Conservation (phyloP, 208 protist genomes). For the Wallacemonas sp. region DNA sequence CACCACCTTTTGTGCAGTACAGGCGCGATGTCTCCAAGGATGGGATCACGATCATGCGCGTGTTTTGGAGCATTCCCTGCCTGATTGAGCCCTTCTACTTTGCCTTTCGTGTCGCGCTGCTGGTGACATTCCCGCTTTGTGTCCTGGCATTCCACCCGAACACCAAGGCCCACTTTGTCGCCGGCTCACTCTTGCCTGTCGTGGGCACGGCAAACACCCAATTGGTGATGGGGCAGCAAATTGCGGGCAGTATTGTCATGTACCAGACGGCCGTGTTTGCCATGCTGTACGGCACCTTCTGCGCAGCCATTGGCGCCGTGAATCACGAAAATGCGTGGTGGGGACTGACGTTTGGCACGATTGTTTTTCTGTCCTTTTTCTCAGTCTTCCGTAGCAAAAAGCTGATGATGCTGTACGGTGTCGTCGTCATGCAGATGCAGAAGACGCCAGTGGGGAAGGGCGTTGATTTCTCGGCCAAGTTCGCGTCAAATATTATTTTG, state of each 20-base stretch:
- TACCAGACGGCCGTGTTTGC: conserved; percentile 36
- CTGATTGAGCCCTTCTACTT: conserved; percentile 31
- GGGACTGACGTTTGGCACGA: conserved; percentile 34
- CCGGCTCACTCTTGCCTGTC: conserved; percentile 25
- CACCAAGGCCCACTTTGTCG: conserved; percentile 23
- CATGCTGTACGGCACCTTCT: conserved; percentile 39
- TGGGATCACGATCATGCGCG: conserved; percentile 20
- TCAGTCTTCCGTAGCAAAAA: conserved; percentile 32
- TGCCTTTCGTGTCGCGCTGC: conserved; percentile 20
- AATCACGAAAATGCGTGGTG: conserved; percentile 41
- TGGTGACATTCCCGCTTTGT: conserved; percentile 31
- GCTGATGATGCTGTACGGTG: conserved; percentile 33
- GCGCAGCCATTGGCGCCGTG: conserved; percentile 15
- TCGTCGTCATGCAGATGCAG: conserved; percentile 53
- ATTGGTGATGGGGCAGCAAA: conserved; percentile 44
- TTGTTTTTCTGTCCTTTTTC: conserved; percentile 41
- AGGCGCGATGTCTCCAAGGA: conserved; percentile 25
- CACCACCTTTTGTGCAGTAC: conserved; percentile 21
- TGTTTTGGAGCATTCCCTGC: conserved; percentile 17
- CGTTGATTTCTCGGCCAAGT: conserved; percentile 19
- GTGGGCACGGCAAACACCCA: conserved; percentile 32
- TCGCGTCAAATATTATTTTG: conserved; percentile 35
- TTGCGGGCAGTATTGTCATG: conserved; percentile 22
- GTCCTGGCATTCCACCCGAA: conserved; percentile 22
- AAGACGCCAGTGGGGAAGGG: conserved; percentile 6